These are phyloP conservation scores for Colletotrichum ledebouriae DNA, from an alignment of 2,329 filamentous ascomycete genomes.

Conservation along the genomic window DNA sequence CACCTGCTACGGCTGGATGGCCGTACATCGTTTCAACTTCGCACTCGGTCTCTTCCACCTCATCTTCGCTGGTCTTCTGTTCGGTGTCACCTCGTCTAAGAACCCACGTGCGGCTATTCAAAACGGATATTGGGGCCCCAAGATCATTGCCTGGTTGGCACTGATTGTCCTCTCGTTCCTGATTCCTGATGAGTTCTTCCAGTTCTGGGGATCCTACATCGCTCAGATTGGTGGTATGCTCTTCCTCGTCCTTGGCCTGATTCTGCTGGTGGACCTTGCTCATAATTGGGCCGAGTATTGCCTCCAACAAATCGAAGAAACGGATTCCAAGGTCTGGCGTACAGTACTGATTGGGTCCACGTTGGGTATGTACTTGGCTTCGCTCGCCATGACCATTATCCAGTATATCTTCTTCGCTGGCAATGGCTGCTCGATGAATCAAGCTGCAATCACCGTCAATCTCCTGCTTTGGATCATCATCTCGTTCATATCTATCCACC, in stretches of 20 bases:
- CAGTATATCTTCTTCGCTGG: slow-evolving; percentile 97
- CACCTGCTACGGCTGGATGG: slow-evolving; percentile 94
- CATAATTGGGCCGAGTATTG: slow-evolving; percentile 99
- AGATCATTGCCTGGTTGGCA: slow-evolving; percentile 88
- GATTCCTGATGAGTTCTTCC: slow-evolving; percentile 94
- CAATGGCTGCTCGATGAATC: slow-evolving; percentile 91
- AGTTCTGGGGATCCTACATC: slow-evolving; percentile 96
- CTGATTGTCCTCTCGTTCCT: slow-evolving; percentile 94
- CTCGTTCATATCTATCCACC: slow-evolving; percentile 89
- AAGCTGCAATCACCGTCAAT: slow-evolving; percentile 95
- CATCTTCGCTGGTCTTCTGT: slow-evolving; percentile 83
- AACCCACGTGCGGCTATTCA: slow-evolving; percentile 90
- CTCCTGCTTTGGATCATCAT: slow-evolving; percentile 84
- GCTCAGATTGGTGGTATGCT: slow-evolving; percentile 89
- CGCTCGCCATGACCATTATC: slow-evolving; percentile 92
- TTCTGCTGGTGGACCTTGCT: slow-evolving; percentile 93
- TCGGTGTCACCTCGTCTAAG: slow-evolving; percentile 89
- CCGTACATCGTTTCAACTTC: slow-evolving; percentile 98
- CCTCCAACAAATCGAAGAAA: slow-evolving; percentile 90
- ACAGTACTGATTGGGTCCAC: slow-evolving; percentile 91
- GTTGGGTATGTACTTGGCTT: slow-evolving; percentile 91
- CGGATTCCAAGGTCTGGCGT: slow-evolving; percentile 87
- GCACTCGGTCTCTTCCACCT: slow-evolving; percentile 95
- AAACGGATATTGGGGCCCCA: slow-evolving; percentile 99
- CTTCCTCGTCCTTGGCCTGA: slow-evolving; percentile 91